Evolutionary conservation across 495 filamentous ascomycete genomes (phyloP).

Genomic region (Xylaria cubensis): DNA sequence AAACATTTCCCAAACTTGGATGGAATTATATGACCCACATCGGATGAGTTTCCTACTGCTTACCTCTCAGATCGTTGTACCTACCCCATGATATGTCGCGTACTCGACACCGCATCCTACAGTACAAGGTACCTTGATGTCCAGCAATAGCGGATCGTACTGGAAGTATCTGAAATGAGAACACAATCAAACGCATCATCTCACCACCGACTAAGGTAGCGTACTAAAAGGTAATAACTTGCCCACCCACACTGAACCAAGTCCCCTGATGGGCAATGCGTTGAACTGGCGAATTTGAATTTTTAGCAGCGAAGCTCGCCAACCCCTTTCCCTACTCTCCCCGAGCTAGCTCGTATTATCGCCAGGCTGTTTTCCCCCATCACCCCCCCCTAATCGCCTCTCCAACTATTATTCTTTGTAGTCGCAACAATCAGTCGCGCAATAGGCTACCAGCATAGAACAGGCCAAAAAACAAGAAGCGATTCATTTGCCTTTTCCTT

Average conservation of each 20-base stretch:
- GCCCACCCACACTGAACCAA: constrained; percentile 17
- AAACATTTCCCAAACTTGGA: constrained; percentile 15
- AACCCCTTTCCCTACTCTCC: constrained; percentile 26
- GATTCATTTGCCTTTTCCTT: constrained; percentile 20
- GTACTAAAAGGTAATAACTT: constrained; percentile 9
- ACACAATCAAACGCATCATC: constrained; percentile 24
- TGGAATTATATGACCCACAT: constrained; percentile 23
- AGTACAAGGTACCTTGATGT: constrained; percentile 3
- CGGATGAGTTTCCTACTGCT: not conserved
- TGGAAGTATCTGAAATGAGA: constrained; percentile 10
- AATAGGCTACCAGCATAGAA: constrained; percentile 9
- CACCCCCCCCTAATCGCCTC: constrained; percentile 16
- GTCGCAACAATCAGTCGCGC: constrained; percentile 27
- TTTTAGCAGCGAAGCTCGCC: constrained; percentile 12
- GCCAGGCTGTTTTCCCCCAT: not conserved
- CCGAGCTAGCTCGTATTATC: constrained; percentile 21
- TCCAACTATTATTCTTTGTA: constrained; percentile 9
- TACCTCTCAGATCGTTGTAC: not conserved
- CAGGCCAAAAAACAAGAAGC: constrained; percentile 15
- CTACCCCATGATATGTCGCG: not conserved
- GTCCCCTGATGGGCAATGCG: constrained; percentile 5
- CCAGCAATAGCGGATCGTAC: not conserved
- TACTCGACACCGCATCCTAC: not conserved
- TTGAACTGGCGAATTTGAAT: constrained; percentile 17
- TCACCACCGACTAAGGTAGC: constrained; percentile 12